Evolutionary conservation across 2,329 filamentous ascomycete genomes (phyloP).

Genomic region (Pezicula radicicola): DNA sequence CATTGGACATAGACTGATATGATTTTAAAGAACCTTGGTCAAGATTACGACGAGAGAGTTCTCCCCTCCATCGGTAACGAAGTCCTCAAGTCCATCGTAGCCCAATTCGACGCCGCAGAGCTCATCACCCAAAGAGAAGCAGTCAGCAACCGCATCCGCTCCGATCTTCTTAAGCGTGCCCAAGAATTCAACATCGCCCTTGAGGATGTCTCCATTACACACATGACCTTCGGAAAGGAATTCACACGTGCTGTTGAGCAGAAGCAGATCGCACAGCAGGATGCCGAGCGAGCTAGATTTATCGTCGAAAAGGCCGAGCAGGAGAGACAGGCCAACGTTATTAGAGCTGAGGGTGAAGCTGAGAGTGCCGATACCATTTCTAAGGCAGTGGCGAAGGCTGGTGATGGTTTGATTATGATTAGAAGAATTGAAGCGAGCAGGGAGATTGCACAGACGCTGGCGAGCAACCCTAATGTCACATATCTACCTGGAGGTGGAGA

Average conservation of each 20-base stretch:
- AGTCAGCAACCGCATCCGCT: constrained; percentile 90
- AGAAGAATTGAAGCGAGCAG: constrained; percentile 94
- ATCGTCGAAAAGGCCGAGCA: constrained; percentile 99
- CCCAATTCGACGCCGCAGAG: constrained; percentile 97
- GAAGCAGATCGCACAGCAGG: constrained; percentile 99
- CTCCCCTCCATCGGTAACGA: constrained; percentile 99
- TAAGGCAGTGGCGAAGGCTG: constrained; percentile 88
- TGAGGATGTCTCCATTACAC: constrained; percentile 97
- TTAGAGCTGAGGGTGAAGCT: constrained; percentile 95
- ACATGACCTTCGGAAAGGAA: constrained; percentile 99
- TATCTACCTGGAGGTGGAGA: constrained; percentile 82
- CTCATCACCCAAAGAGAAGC: constrained; percentile 98
- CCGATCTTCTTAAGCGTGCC: constrained; percentile 87
- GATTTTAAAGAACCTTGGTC: constrained; percentile 75
- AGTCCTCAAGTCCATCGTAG: constrained; percentile 97
- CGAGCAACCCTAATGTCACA: constrained; percentile 90
- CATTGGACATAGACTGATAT: background rate
- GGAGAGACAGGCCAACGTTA: constrained; percentile 97
- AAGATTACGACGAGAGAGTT: constrained; percentile 97
- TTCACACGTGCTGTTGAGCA: constrained; percentile 99
- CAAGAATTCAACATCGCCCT: constrained; percentile 98
- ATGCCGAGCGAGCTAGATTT: constrained; percentile 94
- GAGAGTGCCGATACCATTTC: constrained; percentile 95
- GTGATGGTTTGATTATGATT: constrained; percentile 93
- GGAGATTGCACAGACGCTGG: constrained; percentile 89